Conservation (phyloP, 108 stramenopile genomes). For the Epithemia pelagica region DNA sequence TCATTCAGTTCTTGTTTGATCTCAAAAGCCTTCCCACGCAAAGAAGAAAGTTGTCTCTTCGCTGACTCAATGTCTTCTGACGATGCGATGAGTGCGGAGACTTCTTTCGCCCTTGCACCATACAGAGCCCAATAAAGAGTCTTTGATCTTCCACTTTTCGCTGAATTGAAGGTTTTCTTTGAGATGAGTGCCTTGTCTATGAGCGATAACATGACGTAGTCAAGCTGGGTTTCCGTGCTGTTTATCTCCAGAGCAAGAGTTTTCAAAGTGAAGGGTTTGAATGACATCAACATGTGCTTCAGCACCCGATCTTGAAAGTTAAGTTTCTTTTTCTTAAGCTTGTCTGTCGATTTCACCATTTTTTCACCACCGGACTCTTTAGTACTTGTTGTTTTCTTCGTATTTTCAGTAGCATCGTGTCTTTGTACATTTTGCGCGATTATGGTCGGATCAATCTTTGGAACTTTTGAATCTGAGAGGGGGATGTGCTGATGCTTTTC, state of each 20-base stretch:
- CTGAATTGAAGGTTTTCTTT: constrained; percentile 57
- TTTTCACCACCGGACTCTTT: background rate
- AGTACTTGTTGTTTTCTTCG: no score
- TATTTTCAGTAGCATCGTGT: background rate
- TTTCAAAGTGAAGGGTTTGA: constrained; percentile 65
- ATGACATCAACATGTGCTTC: constrained; percentile 50
- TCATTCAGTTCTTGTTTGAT: constrained; percentile 28
- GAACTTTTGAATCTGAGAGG: no score
- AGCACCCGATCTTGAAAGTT: constrained; percentile 71
- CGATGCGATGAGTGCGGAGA: constrained; percentile 9
- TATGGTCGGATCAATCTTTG: no score
- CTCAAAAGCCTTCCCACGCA: constrained; percentile 18
- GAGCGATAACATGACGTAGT: constrained; percentile 59
- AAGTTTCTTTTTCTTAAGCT: constrained; percentile 32
- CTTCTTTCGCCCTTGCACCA: constrained; percentile 26
- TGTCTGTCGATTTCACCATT: background rate
- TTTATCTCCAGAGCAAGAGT: constrained; percentile 47
- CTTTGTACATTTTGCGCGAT: background rate
- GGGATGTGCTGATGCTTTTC: background rate
- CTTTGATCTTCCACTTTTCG: constrained; percentile 35
- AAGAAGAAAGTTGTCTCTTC: constrained; percentile 11
- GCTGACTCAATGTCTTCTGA: constrained; percentile 31
- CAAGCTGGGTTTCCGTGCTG: constrained; percentile 49
- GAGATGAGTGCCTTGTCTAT: constrained; percentile 59
- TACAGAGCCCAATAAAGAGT: constrained; percentile 67